Conservation (phyloP, 176 grass and related monocot species). For the Rhynchospora tenuis region DNA sequence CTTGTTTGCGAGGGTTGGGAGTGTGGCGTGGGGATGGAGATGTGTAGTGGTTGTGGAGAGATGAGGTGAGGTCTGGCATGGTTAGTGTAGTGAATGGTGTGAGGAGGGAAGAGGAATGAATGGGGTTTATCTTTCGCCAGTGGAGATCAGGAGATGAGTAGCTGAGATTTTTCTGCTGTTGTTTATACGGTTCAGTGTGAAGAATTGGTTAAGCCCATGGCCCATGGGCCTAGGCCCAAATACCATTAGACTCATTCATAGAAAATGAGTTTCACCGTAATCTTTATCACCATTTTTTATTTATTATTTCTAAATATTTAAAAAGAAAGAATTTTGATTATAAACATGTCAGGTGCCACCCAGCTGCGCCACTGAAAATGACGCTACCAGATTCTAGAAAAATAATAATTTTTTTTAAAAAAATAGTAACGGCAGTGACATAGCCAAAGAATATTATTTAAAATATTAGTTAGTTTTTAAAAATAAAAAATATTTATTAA, state of each 20-base stretch:
- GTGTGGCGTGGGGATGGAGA: slow-evolving; percentile 5
- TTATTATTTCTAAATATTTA: too few species aligned
- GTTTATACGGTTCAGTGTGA: neutral
- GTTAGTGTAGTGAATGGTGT: neutral
- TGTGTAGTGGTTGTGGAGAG: neutral
- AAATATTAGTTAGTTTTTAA: too few species aligned
- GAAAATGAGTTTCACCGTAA: too few species aligned
- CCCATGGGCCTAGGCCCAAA: neutral
- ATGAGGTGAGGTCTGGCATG: slow-evolving; percentile 19
- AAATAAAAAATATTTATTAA: too few species aligned
- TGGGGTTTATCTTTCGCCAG: neutral
- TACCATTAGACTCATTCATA: neutral
- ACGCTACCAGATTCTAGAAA: too few species aligned
- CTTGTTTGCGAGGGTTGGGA: slow-evolving; percentile 23
- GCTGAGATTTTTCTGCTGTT: neutral
- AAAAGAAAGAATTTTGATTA: too few species aligned
- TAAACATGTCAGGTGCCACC: too few species aligned
- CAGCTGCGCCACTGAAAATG: too few species aligned
- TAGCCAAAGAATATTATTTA: too few species aligned
- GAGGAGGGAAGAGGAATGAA: neutral
- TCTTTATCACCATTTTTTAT: too few species aligned
- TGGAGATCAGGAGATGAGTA: neutral
- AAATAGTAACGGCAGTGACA: too few species aligned
- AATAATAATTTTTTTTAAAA: too few species aligned
- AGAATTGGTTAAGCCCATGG: neutral